Conservation (phyloP, 768 basidiomycete genomes). For the Lyophyllum semitale region DNA sequence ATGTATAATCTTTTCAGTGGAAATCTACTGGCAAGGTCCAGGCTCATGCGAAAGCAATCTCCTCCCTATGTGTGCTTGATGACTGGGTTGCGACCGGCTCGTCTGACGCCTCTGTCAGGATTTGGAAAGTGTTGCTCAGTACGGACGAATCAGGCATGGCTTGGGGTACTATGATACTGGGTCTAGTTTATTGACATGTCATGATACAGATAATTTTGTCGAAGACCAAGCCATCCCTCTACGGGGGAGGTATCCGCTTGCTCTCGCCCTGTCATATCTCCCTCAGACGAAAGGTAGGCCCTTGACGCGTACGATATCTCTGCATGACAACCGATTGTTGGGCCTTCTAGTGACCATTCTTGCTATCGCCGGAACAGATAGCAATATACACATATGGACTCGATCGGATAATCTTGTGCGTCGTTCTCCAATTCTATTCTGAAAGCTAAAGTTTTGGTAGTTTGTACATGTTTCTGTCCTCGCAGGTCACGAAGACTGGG, state of each 20-base stretch:
- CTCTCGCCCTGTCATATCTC: slow-evolving; percentile 62
- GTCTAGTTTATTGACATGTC: background rate
- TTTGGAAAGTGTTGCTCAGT: slow-evolving; percentile 56
- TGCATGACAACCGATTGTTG: background rate
- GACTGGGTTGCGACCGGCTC: slow-evolving; percentile 70
- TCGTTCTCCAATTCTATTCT: slow-evolving; percentile 4
- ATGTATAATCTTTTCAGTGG: slow-evolving; percentile 35
- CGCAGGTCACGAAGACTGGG: slow-evolving; percentile 95
- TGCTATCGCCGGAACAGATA: slow-evolving; percentile 85
- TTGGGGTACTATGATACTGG: background rate
- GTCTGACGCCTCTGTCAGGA: slow-evolving; percentile 78
- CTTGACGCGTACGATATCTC: background rate
- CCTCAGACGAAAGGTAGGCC: slow-evolving; percentile 67
- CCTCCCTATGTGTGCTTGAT: slow-evolving; percentile 57
- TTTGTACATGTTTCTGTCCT: slow-evolving; percentile 62
- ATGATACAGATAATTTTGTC: slow-evolving; percentile 34
- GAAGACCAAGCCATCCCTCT: slow-evolving; percentile 63
- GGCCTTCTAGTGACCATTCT: slow-evolving; percentile 56
- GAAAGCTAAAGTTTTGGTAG: slow-evolving; percentile 30
- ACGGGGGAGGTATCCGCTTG: slow-evolving; percentile 73
- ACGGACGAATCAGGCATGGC: slow-evolving; percentile 30
- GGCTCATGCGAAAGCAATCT: slow-evolving; percentile 73
- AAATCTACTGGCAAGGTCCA: slow-evolving; percentile 37
- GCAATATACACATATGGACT: slow-evolving; percentile 76
- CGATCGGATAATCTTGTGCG: slow-evolving; percentile 59